These are phyloP conservation scores for Meyerozyma smithsonii DNA, from an alignment of 1,139 yeast genomes.

Conservation along the genomic window DNA sequence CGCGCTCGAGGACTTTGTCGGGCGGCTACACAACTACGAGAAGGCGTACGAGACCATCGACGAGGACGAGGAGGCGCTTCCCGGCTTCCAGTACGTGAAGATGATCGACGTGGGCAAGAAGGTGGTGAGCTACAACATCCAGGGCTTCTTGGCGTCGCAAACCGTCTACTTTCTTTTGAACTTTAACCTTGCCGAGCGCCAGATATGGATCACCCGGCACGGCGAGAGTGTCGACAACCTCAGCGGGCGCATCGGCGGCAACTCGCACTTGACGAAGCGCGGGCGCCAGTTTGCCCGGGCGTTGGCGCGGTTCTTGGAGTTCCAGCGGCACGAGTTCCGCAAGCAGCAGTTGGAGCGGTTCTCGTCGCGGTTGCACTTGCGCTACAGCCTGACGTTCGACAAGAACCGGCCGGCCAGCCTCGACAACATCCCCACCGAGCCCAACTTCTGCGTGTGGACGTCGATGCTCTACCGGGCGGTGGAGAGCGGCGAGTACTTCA, in stretches of 20 bases:
- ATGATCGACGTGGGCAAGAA: conserved; percentile 96
- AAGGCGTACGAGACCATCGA: conserved; percentile 88
- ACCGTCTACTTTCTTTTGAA: conserved; percentile 85
- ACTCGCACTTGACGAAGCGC: conserved; percentile 72
- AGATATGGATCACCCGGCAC: conserved; percentile 92
- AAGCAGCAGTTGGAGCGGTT: conserved; percentile 55
- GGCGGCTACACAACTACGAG: conserved; percentile 78
- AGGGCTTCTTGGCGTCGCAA: conserved; percentile 91
- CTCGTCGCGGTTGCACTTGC: conserved; percentile 38
- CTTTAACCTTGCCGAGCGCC: conserved; percentile 85
- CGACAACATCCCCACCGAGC: conserved; percentile 47
- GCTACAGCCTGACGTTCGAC: conserved; percentile 29
- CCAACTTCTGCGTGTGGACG: conserved; percentile 89
- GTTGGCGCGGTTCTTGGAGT: conserved; percentile 66
- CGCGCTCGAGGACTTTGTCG: conserved; percentile 79
- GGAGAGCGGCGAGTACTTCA: conserved; percentile 72
- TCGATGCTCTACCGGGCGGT: conserved; percentile 77
- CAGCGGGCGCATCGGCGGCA: conserved; percentile 88
- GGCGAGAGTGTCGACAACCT: conserved; percentile 89
- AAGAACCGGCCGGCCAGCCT: conserved; percentile 20
- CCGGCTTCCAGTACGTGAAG: conserved; percentile 77
- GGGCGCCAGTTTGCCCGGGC: conserved; percentile 74
- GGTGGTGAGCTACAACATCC: conserved; percentile 85
- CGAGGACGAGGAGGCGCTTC: conserved; percentile 60
- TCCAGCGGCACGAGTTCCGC: conserved; percentile 68